Percentiles rank a stretch among this genome's conserved stretches.
phyloP scores from a whole-genome alignment of 2,329 filamentous ascomycete genomes.

The Ascomycota sp. region DNA sequence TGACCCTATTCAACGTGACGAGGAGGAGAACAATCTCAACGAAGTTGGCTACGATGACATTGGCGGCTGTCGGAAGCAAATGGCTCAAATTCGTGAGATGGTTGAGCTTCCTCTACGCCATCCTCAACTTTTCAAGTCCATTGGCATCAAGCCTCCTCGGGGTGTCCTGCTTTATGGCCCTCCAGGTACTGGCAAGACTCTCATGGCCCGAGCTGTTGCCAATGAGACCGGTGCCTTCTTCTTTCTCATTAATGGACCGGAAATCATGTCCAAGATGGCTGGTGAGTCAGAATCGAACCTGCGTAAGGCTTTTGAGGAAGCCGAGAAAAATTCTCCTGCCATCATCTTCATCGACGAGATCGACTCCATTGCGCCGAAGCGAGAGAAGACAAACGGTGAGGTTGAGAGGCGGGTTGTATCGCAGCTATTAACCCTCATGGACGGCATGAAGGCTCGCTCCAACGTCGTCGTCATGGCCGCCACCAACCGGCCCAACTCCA shows the following conservation, averaged over 20 bases:
- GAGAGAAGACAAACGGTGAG: constrained; percentile 98
- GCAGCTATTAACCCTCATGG: constrained; percentile 92
- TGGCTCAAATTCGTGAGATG: constrained; percentile 97
- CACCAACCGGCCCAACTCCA: constrained; percentile 95
- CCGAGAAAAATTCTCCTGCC: constrained; percentile 95
- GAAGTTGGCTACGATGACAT: constrained; percentile 99
- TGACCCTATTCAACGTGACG: constrained; percentile 67
- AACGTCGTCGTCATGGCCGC: constrained; percentile 98
- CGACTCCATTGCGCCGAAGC: constrained; percentile 95
- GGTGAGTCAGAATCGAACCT: constrained; percentile 97
- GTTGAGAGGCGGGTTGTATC: constrained; percentile 97
- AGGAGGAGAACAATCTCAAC: constrained; percentile 97
- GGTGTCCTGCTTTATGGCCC: constrained; percentile 93
- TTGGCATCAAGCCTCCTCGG: constrained; percentile 96
- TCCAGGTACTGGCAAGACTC: constrained; percentile 95
- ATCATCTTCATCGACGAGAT: constrained; percentile 99
- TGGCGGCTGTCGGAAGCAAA: constrained; percentile 97
- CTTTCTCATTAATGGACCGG: constrained; percentile 96
- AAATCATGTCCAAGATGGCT: constrained; percentile 99
- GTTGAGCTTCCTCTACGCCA: constrained; percentile 91
- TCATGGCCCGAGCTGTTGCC: constrained; percentile 95
- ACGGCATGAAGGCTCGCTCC: constrained; percentile 97
- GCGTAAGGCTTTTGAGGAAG: constrained; percentile 97
- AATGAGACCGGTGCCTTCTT: constrained; percentile 99
- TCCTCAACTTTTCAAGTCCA: constrained; percentile 98